Evolutionary conservation across 2,329 filamentous ascomycete species (phyloP).

Genomic region (Ascocoryne sarcoides): DNA sequence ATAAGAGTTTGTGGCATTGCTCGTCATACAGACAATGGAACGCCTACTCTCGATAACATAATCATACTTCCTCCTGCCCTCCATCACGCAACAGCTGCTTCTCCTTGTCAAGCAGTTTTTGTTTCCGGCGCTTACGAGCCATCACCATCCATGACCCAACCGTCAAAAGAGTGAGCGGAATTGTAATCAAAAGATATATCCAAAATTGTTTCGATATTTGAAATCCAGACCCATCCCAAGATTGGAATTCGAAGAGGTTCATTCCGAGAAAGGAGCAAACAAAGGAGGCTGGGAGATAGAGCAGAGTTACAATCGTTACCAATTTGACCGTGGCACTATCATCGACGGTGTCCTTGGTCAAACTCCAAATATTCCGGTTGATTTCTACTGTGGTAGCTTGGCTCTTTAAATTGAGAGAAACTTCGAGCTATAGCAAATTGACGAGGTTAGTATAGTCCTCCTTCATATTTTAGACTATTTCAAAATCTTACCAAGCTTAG

Average conservation of each 20-base stretch:
- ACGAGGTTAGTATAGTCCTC: not conserved
- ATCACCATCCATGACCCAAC: constrained; percentile 4
- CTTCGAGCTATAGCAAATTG: constrained; percentile 2
- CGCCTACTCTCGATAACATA: not conserved
- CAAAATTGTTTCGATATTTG: constrained; percentile 25
- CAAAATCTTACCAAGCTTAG: constrained; percentile 5
- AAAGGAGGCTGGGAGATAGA: constrained; percentile 23
- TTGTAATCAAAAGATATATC: constrained; percentile 25
- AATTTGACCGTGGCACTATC: constrained; percentile 23
- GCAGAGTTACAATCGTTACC: constrained; percentile 25
- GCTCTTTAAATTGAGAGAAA: constrained; percentile 6
- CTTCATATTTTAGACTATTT: too few relatives aligned
- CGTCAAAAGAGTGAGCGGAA: constrained; percentile 18
- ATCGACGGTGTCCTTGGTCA: constrained; percentile 23
- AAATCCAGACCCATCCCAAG: not conserved
- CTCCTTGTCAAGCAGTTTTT: not conserved
- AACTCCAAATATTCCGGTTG: constrained; percentile 12
- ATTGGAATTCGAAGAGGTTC: constrained; percentile 26
- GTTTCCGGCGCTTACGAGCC: constrained; percentile 1
- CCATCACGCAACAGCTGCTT: not conserved
- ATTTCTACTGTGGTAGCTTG: constrained; percentile 5
- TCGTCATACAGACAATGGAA: too few relatives aligned
- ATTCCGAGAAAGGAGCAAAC: constrained; percentile 22
- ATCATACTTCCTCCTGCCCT: not conserved
- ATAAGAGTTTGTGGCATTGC: too few relatives aligned